Evolutionary conservation across 176 grass and related monocot species (phyloP), one percentile per base, ranked within the genome.

Genomic region (Cocos nucifera): DNA sequence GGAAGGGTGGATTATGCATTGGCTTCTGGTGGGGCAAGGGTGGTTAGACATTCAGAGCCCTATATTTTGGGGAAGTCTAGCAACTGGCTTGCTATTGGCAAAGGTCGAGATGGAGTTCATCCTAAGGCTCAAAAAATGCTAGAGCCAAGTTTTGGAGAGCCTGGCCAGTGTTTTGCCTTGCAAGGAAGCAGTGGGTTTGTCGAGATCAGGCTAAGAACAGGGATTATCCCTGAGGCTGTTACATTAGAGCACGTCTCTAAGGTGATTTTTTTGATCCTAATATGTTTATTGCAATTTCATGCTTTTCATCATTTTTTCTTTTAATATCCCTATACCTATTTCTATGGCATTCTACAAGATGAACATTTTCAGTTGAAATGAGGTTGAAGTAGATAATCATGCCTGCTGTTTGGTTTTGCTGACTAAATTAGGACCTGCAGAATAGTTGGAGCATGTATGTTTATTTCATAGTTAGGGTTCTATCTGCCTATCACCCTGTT

Each of bases 141-240:
- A 50, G 70, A 86, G 65, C 93, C 88, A 0, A 98, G 88, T 75
- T 89, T 89, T 78, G 93, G 93, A 67, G 85, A 98, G 66, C 93
- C 93, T 20, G 88, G 93, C 1, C 87, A 89, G 32, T 98, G 88
- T 65, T 98, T 98, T 71, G 56, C 93, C 0, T 19, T 98, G 15
- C 76, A 83, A 50, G 93, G 93, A 17, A 89, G 63, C 66, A 83
- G 49, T 27, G 93, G 93, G 2, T 98, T 89, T 54, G 77, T 98
- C 22, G 93, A 92, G 49, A 86, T 98, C 57, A 84, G 70, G 48
- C 88, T 98, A 6, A 83, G 80, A 73, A 57, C 79, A 0, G 76
- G 63, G 17, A 89, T 98, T 54, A 64, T 86, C 51, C 81, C 75
- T 56, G 81, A 98, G 63, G 93, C 93, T 64, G 64, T 98, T 53